A percentile compares a stretch with the other conserved stretches of the same genome.
Conservation (phyloP, 345 rosid genomes). For the Eucalyptus melliodora region DNA sequence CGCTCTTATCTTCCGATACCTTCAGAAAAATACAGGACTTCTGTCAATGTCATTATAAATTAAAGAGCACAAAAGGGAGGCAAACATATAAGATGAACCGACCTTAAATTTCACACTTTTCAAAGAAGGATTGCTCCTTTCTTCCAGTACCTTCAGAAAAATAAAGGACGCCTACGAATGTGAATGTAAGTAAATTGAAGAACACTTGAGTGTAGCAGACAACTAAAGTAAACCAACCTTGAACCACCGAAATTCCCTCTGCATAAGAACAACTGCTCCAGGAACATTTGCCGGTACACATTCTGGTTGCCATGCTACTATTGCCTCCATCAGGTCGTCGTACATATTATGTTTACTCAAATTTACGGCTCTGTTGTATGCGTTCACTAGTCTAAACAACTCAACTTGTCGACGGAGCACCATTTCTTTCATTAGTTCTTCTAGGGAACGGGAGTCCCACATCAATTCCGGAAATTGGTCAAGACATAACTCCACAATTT, state of each 20-base stretch:
- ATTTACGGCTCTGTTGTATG: background rate
- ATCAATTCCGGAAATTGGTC: background rate
- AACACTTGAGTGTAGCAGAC: background rate
- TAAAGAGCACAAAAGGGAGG: background rate
- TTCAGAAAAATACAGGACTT: background rate
- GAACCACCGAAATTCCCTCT: background rate
- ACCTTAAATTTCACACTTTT: background rate
- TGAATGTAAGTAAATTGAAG: background rate
- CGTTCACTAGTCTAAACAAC: background rate
- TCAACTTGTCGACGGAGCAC: background rate
- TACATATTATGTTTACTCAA: background rate
- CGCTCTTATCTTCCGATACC: background rate
- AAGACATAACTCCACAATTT: background rate
- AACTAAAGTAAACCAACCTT: background rate
- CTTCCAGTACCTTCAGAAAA: background rate
- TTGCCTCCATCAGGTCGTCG: background rate
- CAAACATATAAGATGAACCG: background rate
- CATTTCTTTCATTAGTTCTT: background rate
- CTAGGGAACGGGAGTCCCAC: background rate
- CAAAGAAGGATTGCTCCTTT: background rate
- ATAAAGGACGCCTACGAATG: background rate
- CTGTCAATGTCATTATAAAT: background rate
- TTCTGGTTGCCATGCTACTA: background rate
- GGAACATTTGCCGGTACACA: background rate
- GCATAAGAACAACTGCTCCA: background rate